Evolutionary conservation across 257 asterid species (phyloP).

Genomic region (Solanum pinnatisectum): DNA sequence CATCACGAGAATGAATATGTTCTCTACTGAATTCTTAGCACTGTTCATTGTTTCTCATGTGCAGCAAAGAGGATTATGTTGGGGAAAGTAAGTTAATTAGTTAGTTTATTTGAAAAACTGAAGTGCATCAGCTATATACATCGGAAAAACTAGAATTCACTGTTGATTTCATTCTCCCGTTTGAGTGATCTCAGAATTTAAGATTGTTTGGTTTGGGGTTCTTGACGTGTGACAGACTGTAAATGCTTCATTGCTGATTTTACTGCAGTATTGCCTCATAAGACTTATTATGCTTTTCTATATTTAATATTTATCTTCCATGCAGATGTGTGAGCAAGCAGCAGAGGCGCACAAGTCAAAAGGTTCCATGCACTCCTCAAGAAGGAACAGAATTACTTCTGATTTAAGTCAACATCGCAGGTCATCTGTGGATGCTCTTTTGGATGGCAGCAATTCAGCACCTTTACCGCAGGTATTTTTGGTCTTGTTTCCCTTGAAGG

Average conservation of each 20-base stretch:
- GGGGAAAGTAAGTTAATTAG: neutral
- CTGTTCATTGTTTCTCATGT: neutral
- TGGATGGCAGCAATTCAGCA: constrained; percentile 44
- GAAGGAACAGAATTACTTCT: constrained; percentile 55
- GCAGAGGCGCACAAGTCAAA: constrained; percentile 98
- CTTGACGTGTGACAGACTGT: neutral
- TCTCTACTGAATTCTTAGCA: neutral
- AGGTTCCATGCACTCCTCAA: constrained; percentile 67
- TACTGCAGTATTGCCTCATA: neutral
- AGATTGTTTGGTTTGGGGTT: neutral
- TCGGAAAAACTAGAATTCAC: neutral
- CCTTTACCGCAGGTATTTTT: constrained; percentile 52
- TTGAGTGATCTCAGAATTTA: neutral
- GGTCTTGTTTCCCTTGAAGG: neutral
- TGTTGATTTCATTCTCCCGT: neutral
- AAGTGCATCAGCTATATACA: neutral
- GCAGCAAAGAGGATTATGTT: neutral
- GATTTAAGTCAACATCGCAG: constrained; percentile 65
- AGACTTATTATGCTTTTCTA: neutral
- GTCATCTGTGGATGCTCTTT: constrained; percentile 84
- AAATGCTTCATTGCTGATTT: neutral
- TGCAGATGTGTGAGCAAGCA: constrained; percentile 96
- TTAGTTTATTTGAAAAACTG: neutral
- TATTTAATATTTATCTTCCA: constrained; percentile 3
- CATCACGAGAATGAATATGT: neutral